Percentiles rank a stretch among this genome's conserved stretches.
phyloP scores from a whole-genome alignment of 306 rosid species.

The Cyamopsis tetragonoloba region DNA sequence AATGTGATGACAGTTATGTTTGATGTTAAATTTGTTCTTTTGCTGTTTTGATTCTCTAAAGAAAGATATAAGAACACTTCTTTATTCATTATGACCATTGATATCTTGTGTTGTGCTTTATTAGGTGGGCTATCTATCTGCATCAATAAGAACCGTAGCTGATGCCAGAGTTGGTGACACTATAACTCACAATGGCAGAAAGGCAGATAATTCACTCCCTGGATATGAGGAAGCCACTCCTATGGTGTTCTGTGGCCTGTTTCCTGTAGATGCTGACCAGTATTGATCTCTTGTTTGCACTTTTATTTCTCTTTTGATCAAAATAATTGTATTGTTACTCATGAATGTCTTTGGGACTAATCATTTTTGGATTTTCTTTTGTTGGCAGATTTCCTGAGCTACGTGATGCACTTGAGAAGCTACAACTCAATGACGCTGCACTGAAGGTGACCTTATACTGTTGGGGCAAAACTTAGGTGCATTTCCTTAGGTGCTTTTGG shows the following conservation, averaged over 20 bases:
- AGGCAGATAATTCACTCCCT: constrained; percentile 76
- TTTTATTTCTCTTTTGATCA: constrained; percentile 5
- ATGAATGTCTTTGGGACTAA: constrained; percentile 10
- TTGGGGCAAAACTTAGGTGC: too few species aligned
- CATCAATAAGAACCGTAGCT: constrained; percentile 92
- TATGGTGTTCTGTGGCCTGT: constrained; percentile 95
- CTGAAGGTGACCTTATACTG: constrained; percentile 56
- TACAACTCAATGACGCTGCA: constrained; percentile 97
- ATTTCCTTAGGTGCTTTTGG: too few species aligned
- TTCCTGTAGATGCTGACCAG: constrained; percentile 99
- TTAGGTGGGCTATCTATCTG: constrained; percentile 91
- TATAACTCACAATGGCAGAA: constrained; percentile 53
- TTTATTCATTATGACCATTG: background rate
- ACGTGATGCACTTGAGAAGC: constrained; percentile 96
- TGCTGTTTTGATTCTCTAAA: background rate
- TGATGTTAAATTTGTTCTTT: background rate
- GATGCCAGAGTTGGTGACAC: constrained; percentile 99
- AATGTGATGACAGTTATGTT: constrained; percentile 4
- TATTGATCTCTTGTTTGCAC: constrained; percentile 42
- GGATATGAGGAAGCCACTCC: constrained; percentile 95
- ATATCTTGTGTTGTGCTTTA: constrained; percentile 25
- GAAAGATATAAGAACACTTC: constrained; percentile 7
- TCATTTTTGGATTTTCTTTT: constrained; percentile 2
- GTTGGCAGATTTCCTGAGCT: constrained; percentile 74
- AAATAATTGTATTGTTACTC: constrained; percentile 6